Base-by-base conservation (phyloP, 148 eudicot species). In the Limonium bicolor region DNA sequence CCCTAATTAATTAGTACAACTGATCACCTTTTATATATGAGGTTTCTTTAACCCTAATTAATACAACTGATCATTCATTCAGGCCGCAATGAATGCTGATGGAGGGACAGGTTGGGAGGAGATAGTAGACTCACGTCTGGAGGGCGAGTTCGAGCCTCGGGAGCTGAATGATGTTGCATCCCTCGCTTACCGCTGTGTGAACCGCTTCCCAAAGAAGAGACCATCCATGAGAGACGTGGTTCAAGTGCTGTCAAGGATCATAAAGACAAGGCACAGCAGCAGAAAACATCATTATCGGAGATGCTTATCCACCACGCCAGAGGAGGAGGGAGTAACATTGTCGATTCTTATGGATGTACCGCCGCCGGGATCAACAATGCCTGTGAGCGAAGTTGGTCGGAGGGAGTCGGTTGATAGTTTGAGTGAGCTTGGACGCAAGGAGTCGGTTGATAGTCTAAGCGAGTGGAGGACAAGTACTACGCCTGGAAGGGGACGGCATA, bases 41-140 rank as follows among this genome's bases (percentile, higher is more conserved):
- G 16, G 24, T 43, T 18, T 4, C 11, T 34, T 3, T 24, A 32
- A 14, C 17, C 2, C 10, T 33, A 25, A 16, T 33, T 20, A 32
- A 13, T 54, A 4, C 42, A 23, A 19, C 3, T 59, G n/a, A 23
- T 53, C 24, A 36, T 55, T 32, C 17, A 58, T 38, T 4, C 4
- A 90, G 97, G 97, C 97, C 18, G 87, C 97, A 32, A 77, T 90
- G 81, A 80, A 66, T 30, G 58, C 73, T 0, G 95, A 76, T 43
- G 97, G 82, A 59, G 85, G 82, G 59, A 58, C 65, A 0, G 96
- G 92, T 16, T 90, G 97, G 97, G 97, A 90, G 44, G 97, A 90
- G 49, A 70, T 90, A 6, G 67, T 50, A 9, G 97, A 90, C 64
- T 64, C 87, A 31, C 75, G 76, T 28, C 80, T 90, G 6, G 77